phyloP scores from a whole-genome alignment of 1,284 basidiomycete genomes.

The Sporisorium reilianum region DNA sequence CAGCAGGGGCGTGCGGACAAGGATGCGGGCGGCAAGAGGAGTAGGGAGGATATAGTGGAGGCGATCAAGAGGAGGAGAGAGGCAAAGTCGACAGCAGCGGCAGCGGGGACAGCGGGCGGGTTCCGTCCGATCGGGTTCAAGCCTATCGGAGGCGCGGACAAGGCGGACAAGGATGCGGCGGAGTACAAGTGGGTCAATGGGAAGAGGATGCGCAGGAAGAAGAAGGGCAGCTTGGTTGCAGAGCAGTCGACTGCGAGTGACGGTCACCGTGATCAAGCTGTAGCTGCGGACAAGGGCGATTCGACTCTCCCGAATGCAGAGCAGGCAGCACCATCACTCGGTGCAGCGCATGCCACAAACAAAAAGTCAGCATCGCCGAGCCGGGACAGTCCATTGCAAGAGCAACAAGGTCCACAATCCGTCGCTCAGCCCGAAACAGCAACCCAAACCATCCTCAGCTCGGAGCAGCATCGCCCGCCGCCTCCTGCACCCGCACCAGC shows the following conservation, averaged over 20 bases:
- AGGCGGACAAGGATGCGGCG: conserved; percentile 70
- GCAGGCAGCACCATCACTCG: not conserved
- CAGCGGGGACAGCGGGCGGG: conserved; percentile 73
- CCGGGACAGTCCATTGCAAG: no score
- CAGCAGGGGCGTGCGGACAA: conserved; percentile 20
- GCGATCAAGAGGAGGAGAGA: conserved; percentile 77
- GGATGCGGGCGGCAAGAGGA: conserved; percentile 64
- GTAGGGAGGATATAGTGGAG: conserved; percentile 78
- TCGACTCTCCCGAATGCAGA: not conserved
- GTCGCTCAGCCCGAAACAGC: not conserved
- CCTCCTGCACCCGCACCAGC: not conserved
- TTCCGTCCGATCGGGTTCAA: conserved; percentile 75
- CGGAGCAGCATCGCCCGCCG: not conserved
- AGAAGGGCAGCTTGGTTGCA: conserved; percentile 57
- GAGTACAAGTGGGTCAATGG: conserved; percentile 66
- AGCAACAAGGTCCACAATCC: not conserved
- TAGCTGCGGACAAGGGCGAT: not conserved
- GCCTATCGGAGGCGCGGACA: conserved; percentile 75
- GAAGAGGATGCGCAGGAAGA: conserved; percentile 71
- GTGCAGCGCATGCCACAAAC: not conserved
- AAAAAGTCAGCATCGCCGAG: no score
- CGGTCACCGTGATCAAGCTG: no score
- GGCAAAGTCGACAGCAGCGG: conserved; percentile 67
- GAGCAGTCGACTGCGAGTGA: not conserved
- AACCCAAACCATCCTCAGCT: not conserved